Conservation (phyloP, 164 flowering plant genomes). For the Platanus orientalis region DNA sequence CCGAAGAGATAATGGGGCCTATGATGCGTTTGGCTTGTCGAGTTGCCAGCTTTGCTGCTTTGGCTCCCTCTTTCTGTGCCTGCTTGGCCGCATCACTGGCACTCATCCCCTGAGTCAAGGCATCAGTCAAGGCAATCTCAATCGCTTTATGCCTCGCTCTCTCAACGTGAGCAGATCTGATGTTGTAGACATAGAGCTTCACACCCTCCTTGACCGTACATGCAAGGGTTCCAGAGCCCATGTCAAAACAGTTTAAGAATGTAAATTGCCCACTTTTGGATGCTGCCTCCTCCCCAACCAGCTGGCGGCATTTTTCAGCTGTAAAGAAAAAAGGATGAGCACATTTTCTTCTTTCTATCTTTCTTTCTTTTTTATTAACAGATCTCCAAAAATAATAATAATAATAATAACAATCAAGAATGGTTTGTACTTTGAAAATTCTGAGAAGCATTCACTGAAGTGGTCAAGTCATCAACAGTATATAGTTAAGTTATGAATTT, state of each 20-base stretch:
- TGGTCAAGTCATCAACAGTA: background rate
- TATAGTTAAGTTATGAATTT: background rate
- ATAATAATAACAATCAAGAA: no score
- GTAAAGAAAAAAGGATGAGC: conserved; percentile 11
- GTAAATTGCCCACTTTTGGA: conserved; percentile 89
- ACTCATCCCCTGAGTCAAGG: conserved; percentile 56
- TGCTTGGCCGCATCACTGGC: conserved; percentile 66
- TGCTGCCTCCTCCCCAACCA: conserved; percentile 76
- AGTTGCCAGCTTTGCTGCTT: conserved; percentile 79
- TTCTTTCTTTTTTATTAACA: no score
- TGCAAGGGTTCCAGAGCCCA: conserved; percentile 38
- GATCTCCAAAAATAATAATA: no score
- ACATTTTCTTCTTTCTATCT: background rate
- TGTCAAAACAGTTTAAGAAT: conserved; percentile 46
- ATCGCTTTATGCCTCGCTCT: conserved; percentile 53
- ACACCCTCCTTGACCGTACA: conserved; percentile 37
- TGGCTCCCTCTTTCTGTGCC: conserved; percentile 75
- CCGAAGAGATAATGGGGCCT: conserved; percentile 85
- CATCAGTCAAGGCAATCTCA: conserved; percentile 66
- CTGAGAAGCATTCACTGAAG: background rate
- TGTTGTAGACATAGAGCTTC: conserved; percentile 57
- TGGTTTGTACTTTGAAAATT: no score
- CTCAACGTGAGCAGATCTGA: conserved; percentile 73
- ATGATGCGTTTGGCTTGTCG: conserved; percentile 76
- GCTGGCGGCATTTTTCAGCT: conserved; percentile 87